These are phyloP conservation scores for Dicorynia guianensis DNA, from an alignment of 306 rosid genomes.

Conservation along the genomic window DNA sequence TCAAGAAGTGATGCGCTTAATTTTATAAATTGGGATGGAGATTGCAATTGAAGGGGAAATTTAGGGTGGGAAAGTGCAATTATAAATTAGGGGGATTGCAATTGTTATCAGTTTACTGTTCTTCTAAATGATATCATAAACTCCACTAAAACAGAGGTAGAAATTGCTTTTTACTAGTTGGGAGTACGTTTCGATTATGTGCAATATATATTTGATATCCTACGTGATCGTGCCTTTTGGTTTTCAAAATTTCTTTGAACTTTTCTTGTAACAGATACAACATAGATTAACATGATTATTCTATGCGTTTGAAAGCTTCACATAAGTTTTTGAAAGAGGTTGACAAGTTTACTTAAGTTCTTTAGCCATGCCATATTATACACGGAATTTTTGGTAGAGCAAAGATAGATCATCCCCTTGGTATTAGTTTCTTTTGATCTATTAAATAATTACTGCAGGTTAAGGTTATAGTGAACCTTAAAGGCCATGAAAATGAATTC, in stretches of 20 bases:
- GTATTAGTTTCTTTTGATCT: constrained; percentile 37
- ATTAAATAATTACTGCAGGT: constrained; percentile 68
- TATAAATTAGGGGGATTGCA: too few relatives aligned
- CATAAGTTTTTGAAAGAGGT: constrained; percentile 88
- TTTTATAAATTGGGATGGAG: too few relatives aligned
- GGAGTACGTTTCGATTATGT: constrained; percentile 26
- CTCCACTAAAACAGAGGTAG: constrained; percentile 31
- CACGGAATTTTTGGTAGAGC: too few relatives aligned
- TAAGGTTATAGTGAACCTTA: constrained; percentile 89
- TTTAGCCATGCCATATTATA: constrained; percentile 7
- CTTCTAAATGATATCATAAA: constrained; percentile 34
- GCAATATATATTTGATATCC: constrained; percentile 3
- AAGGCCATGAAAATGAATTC: constrained; percentile 97
- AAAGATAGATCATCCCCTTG: background rate
- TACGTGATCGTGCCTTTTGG: constrained; percentile 21
- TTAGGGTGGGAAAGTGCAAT: too few relatives aligned
- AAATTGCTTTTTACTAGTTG: constrained; percentile 11
- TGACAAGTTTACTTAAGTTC: constrained; percentile 73
- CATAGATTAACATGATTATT: constrained; percentile 95
- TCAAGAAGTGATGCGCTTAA: too few relatives aligned
- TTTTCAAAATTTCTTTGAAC: constrained; percentile 18
- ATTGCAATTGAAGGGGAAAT: too few relatives aligned
- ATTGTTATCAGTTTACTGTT: constrained; percentile 4
- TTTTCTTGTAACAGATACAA: constrained; percentile 70
- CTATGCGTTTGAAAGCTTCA: constrained; percentile 97